These are phyloP conservation scores for Metschnikowia corniflorae DNA, from an alignment of 805 yeast genomes.

Conservation along the genomic window DNA sequence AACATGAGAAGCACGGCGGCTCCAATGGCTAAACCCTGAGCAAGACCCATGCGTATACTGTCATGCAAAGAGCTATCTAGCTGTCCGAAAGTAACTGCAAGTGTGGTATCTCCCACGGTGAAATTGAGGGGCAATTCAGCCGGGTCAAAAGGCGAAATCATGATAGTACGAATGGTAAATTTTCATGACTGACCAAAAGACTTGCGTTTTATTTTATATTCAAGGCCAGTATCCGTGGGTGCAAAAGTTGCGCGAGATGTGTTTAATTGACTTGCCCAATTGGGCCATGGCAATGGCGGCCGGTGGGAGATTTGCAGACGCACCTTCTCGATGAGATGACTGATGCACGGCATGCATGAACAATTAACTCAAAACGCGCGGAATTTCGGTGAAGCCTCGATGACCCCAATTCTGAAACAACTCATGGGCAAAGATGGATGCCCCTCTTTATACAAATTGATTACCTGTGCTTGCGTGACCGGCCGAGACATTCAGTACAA, in stretches of 20 bases:
- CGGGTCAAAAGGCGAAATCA: conserved; percentile 10
- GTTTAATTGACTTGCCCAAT: conserved; percentile 8
- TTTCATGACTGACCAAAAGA: neutral
- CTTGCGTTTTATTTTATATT: too few relatives aligned
- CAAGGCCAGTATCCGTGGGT: conserved; percentile 6
- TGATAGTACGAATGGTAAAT: neutral
- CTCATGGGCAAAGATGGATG: too few relatives aligned
- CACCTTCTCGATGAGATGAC: conserved; percentile 4
- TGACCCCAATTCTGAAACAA: neutral
- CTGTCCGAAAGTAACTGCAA: conserved; percentile 10
- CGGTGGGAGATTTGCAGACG: conserved; percentile 5
- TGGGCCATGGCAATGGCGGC: conserved; percentile 6
- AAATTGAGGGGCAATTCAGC: conserved; percentile 11
- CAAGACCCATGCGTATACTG: conserved; percentile 9
- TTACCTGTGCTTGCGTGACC: too few relatives aligned
- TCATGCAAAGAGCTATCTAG: conserved; percentile 7
- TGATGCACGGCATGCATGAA: conserved; percentile 5
- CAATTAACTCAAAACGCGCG: conserved; percentile 7
- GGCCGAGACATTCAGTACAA: too few relatives aligned
- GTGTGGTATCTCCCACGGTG: conserved; percentile 7
- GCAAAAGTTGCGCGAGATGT: conserved; percentile 7
- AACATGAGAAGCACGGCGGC: conserved; percentile 14
- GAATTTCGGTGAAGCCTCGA: neutral
- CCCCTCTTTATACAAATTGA: too few relatives aligned
- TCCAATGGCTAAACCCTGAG: conserved; percentile 16